phyloP scores from a whole-genome alignment of 2,329 filamentous ascomycete species.

The Remersonia thermophila region DNA sequence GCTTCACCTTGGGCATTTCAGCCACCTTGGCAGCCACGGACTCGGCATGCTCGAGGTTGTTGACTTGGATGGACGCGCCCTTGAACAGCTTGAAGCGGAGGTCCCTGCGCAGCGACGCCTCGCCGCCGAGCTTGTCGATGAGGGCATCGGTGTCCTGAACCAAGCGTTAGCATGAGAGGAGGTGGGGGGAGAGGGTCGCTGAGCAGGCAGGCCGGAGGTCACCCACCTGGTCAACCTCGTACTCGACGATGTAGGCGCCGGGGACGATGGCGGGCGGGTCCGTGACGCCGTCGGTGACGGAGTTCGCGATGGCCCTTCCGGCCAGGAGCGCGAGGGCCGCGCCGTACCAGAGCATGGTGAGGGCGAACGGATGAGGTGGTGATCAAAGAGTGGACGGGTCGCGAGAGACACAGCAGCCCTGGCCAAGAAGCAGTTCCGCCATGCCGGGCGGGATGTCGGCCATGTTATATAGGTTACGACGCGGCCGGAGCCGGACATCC shows the following conservation, averaged over 20 bases:
- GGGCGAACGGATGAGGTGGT: neutral
- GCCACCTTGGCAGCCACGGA: constrained; percentile 30
- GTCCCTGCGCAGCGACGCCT: constrained; percentile 34
- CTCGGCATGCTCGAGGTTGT: constrained; percentile 32
- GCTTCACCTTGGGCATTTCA: constrained; percentile 32
- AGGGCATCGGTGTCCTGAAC: constrained; percentile 30
- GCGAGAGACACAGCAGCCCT: constrained; percentile 2
- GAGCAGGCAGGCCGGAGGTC: neutral
- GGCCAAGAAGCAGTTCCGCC: constrained; percentile 9
- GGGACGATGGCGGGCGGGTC: constrained; percentile 23
- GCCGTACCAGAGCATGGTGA: constrained; percentile 26
- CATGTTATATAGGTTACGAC: too few species aligned
- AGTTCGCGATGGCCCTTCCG: constrained; percentile 20
- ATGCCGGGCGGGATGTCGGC: too few species aligned
- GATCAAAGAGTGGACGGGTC: constrained; percentile 1
- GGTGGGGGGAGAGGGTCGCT: too few species aligned
- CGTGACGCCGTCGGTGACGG: constrained; percentile 14
- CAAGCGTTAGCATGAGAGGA: constrained; percentile 6
- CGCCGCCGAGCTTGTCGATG: constrained; percentile 25
- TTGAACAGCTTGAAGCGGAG: constrained; percentile 41
- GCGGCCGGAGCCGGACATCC: too few species aligned
- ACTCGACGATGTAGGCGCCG: constrained; percentile 42
- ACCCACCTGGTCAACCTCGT: constrained; percentile 36
- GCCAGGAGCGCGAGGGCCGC: constrained; percentile 26
- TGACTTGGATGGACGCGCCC: constrained; percentile 40